phyloP scores from a whole-genome alignment of 768 basidiomycete genomes.

The Daedaleopsis sinensis region DNA sequence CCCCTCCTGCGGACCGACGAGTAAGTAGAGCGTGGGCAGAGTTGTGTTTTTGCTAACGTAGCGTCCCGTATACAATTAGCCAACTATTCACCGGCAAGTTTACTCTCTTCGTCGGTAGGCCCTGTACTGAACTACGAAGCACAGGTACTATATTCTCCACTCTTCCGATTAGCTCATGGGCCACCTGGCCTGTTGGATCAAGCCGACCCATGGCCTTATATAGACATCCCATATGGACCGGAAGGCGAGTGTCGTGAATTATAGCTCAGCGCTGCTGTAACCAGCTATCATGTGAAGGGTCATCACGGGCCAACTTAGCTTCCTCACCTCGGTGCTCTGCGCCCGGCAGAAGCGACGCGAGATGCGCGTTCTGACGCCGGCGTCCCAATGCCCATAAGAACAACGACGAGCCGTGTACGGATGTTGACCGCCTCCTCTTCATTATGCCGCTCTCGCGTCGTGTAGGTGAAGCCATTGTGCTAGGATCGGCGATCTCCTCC shows the following conservation, averaged over 20 bases:
- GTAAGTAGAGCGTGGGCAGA: neutral
- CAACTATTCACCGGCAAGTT: conserved; percentile 11
- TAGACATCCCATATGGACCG: neutral
- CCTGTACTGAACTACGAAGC: neutral
- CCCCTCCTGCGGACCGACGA: neutral
- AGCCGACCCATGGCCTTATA: conserved; percentile 7
- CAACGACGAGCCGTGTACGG: neutral
- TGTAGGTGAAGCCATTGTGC: conserved; percentile 5
- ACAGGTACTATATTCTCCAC: neutral
- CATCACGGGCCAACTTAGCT: neutral
- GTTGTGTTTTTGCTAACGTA: conserved; percentile 4
- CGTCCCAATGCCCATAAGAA: conserved; percentile 1
- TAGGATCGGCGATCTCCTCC: conserved; percentile 7
- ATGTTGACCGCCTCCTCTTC: conserved; percentile 2
- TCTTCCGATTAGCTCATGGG: conserved; percentile 11
- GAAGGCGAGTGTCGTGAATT: conserved; percentile 12
- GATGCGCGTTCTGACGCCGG: neutral
- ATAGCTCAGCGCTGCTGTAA: neutral
- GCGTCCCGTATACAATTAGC: neutral
- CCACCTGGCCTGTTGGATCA: conserved; percentile 9
- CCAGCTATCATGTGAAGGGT: conserved; percentile 9
- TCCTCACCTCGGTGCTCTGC: neutral
- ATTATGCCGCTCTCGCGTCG: conserved; percentile 12
- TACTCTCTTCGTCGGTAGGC: neutral
- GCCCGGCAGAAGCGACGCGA: neutral